Conservation (phyloP, 202 grass and related monocot species). For the Tripidium arundinaceum region DNA sequence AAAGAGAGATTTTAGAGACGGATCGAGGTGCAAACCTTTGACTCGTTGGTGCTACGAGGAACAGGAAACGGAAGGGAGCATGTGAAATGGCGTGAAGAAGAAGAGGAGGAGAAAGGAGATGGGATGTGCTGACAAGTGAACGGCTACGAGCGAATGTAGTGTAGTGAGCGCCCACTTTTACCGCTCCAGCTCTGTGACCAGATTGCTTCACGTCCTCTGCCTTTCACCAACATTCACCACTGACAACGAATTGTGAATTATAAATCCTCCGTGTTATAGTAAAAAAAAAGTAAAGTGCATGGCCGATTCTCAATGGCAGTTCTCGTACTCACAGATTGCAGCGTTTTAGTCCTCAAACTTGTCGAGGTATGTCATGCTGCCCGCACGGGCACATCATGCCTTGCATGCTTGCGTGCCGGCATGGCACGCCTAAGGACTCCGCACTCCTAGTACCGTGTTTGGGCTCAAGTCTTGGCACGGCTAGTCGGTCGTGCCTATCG, state of each 20-base stretch:
- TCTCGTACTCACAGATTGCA: no score
- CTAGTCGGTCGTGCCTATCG: no score
- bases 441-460: no score
- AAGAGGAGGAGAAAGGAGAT: not conserved
- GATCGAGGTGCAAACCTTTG: slow-evolving; percentile 16
- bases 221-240: not conserved
- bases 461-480: no score
- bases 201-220: not conserved
- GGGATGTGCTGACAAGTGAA: not conserved
- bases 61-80: not conserved
- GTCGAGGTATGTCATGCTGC: no score
- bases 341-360: no score
- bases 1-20: not conserved
- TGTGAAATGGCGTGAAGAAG: not conserved
- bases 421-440: no score
- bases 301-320: not conserved
- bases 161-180: slow-evolving; percentile 21
- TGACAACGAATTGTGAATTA: no score
- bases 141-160: slow-evolving; percentile 23
- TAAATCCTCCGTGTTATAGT: no score
- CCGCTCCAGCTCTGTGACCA: not conserved
- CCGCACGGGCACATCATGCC: no score
- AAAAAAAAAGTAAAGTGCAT: no score
- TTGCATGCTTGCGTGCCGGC: no score
- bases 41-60: not conserved